phyloP scores from a whole-genome alignment of 2,329 filamentous ascomycete genomes.

The Cordyceps militaris region DNA sequence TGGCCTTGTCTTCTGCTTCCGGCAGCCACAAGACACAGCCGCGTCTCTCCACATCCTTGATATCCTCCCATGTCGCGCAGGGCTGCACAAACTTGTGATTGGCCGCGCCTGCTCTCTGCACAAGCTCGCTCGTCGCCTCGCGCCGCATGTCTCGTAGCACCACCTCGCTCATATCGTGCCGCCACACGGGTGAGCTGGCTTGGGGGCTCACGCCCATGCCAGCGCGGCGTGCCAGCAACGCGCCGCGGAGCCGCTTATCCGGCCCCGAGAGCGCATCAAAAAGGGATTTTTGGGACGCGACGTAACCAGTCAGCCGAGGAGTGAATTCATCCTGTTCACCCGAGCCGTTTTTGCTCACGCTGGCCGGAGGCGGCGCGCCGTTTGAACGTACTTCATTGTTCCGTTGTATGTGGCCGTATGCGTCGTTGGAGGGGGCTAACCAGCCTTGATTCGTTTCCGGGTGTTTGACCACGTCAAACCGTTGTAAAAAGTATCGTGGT shows the following conservation, averaged over 20 bases:
- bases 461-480: constrained; percentile 50
- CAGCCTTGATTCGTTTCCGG: constrained; percentile 46
- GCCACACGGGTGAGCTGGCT: constrained; percentile 30
- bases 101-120: constrained; percentile 27
- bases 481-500: constrained; percentile 56
- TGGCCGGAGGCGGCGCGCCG: not conserved
- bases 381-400: not conserved
- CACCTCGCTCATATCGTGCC: constrained; percentile 48
- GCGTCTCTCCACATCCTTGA: constrained; percentile 31
- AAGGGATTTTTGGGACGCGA: constrained; percentile 21
- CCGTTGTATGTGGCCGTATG: constrained; percentile 22
- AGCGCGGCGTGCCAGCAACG: constrained; percentile 14
- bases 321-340: constrained; percentile 7
- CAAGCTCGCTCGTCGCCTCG: constrained; percentile 38
- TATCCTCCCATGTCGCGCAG: constrained; percentile 38
- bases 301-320: constrained; percentile 13
- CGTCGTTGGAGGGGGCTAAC: constrained; percentile 45
- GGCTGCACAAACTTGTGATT: constrained; percentile 34
- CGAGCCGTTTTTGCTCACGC: not conserved
- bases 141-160: constrained; percentile 45
- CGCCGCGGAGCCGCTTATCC: constrained; percentile 13
- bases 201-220: constrained; percentile 10
- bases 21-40: constrained; percentile 41
- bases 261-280: constrained; percentile 22
- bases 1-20: constrained; percentile 9